These are phyloP conservation scores for Tillandsia fasciculata DNA, from an alignment of 176 grass and related monocot species.

Conservation along the genomic window DNA sequence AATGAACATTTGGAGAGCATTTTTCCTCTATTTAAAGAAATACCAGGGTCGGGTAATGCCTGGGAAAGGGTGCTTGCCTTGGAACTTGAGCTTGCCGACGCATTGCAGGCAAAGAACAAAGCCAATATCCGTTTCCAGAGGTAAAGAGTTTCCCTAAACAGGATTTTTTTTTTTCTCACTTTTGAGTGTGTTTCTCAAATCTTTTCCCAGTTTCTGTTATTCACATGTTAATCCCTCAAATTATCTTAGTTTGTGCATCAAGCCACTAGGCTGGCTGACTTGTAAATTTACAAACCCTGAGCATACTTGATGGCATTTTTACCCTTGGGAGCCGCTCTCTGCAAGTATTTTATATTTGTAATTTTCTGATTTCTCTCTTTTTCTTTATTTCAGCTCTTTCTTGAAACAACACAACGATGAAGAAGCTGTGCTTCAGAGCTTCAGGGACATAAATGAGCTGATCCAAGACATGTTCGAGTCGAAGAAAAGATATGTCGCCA, in stretches of 20 bases:
- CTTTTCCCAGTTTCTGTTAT: neutral
- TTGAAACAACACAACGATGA: conserved; percentile 85
- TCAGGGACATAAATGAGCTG: conserved; percentile 94
- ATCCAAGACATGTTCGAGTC: conserved; percentile 84
- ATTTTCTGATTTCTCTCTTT: neutral
- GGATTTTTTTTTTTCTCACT: neutral
- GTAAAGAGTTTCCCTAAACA: conserved; percentile 21
- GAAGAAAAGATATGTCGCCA: conserved; percentile 54
- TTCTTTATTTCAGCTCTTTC: conserved; percentile 51
- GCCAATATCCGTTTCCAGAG: conserved; percentile 72
- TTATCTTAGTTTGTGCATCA: too few species aligned
- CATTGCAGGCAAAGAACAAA: conserved; percentile 64
- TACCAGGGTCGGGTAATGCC: conserved; percentile 81
- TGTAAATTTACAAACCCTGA: too few species aligned
- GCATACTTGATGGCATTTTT: too few species aligned
- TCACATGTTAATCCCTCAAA: too few species aligned
- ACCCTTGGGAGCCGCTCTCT: neutral
- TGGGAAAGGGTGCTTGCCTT: conserved; percentile 89
- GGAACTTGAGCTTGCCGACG: conserved; percentile 90
- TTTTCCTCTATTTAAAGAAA: conserved; percentile 84
- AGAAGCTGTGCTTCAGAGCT: conserved; percentile 76
- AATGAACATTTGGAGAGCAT: conserved; percentile 75
- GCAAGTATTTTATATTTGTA: neutral
- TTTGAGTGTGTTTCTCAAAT: neutral
- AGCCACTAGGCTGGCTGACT: too few species aligned